These are phyloP conservation scores for Endothia cerciana DNA, from an alignment of 2,329 filamentous ascomycete species.

Conservation along the genomic window DNA sequence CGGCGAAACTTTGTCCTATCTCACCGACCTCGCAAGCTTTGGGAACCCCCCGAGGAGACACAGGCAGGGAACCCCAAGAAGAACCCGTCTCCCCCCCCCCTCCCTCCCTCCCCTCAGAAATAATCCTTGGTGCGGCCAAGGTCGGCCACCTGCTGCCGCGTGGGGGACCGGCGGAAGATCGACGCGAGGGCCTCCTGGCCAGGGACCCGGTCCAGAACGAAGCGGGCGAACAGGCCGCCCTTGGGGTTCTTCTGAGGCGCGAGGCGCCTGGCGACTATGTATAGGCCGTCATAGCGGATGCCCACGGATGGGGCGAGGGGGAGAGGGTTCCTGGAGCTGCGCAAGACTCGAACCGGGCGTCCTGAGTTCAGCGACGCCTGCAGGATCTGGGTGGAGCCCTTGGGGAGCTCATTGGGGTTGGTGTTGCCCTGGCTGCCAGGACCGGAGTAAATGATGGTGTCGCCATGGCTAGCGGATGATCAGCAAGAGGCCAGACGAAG, in stretches of 20 bases:
- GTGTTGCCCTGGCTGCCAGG: conserved; percentile 33
- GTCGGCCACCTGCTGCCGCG: conserved; percentile 26
- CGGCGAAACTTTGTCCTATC: no score
- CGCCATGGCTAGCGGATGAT: conserved; percentile 30
- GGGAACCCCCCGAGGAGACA: background rate
- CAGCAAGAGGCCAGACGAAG: background rate
- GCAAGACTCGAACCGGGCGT: conserved; percentile 38
- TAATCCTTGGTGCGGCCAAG: conserved; percentile 24
- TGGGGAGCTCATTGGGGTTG: conserved; percentile 6
- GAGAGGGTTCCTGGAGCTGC: conserved; percentile 29
- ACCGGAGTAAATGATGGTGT: conserved; percentile 35
- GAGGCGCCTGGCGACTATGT: conserved; percentile 31
- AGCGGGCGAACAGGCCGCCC: conserved; percentile 33
- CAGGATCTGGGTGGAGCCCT: conserved; percentile 32
- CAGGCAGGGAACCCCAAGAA: background rate
- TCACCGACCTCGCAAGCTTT: no score
- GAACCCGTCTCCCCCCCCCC: background rate
- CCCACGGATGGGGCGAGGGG: conserved; percentile 34
- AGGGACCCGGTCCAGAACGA: conserved; percentile 31
- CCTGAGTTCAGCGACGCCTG: conserved; percentile 27
- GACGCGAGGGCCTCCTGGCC: conserved; percentile 31
- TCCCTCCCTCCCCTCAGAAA: background rate
- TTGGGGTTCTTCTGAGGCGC: conserved; percentile 26
- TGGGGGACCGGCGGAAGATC: conserved; percentile 25
- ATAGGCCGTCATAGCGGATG: conserved; percentile 44